Percentiles rank a stretch among this genome's conserved stretches.
These are phyloP conservation scores for Kwoniella sp. DNA, from an alignment of 768 basidiomycete species.

Conservation along the genomic window DNA sequence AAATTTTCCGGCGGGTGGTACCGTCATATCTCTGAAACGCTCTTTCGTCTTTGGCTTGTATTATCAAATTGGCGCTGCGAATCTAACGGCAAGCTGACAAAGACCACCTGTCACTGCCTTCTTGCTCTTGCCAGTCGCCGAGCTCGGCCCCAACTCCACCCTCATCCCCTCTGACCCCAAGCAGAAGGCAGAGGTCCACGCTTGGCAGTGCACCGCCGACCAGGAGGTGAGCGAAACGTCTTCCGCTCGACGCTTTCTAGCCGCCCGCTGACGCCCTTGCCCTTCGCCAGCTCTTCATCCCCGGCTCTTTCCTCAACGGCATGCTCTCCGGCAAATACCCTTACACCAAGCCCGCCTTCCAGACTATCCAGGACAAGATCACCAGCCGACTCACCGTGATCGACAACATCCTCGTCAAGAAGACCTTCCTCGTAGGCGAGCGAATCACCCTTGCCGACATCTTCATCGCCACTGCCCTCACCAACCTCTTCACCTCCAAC, in stretches of 20 bases:
- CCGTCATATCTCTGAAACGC: constrained; percentile 54
- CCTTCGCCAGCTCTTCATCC: constrained; percentile 47
- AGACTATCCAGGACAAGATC: constrained; percentile 53
- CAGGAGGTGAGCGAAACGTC: constrained; percentile 61
- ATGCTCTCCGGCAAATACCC: constrained; percentile 59
- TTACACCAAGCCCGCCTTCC: constrained; percentile 72
- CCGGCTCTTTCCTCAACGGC: constrained; percentile 61
- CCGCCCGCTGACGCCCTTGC: neutral
- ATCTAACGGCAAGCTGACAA: neutral
- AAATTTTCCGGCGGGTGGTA: constrained; percentile 59
- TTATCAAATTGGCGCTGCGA: neutral
- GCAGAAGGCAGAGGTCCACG: constrained; percentile 75
- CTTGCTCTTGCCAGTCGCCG: constrained; percentile 65
- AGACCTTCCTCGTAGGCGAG: constrained; percentile 90
- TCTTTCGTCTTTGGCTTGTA: neutral
- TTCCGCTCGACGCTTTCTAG: neutral
- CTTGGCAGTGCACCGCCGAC: constrained; percentile 80
- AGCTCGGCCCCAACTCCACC: constrained; percentile 72
- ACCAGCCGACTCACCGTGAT: constrained; percentile 67
- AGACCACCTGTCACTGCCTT: neutral
- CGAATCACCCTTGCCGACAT: constrained; percentile 94
- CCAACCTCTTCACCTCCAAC: constrained; percentile 61
- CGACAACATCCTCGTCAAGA: constrained; percentile 71
- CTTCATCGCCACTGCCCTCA: constrained; percentile 65
- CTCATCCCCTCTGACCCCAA: constrained; percentile 70